Percentiles rank a stretch among this genome's conserved stretches.
Conservation (phyloP, 257 asterid species). For the Solanum raphanifolium region DNA sequence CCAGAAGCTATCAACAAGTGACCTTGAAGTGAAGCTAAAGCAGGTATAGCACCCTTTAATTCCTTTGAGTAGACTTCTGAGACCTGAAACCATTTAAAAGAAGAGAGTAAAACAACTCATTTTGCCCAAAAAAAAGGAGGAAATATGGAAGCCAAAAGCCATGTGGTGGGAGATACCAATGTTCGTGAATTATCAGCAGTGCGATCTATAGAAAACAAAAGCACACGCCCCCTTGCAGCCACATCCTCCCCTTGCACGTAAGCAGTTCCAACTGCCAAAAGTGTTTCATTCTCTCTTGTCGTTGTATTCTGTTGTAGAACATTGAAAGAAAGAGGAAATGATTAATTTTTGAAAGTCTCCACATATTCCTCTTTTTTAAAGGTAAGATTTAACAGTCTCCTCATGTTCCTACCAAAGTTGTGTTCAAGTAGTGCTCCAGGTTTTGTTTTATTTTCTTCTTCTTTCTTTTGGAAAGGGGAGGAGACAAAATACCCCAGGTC, state of each 20-base stretch:
- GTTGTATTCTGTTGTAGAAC: slow-evolving; percentile 50
- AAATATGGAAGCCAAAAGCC: neutral
- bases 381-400: neutral
- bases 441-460: neutral
- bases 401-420: neutral
- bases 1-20: slow-evolving; percentile 91
- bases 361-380: neutral
- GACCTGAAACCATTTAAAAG: slow-evolving; percentile 43
- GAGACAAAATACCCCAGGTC: neutral
- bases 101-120: slow-evolving; percentile 5
- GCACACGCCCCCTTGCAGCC: slow-evolving; percentile 94
- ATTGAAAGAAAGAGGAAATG: neutral
- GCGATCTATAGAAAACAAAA: slow-evolving; percentile 68
- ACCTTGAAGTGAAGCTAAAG: slow-evolving; percentile 93
- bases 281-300: slow-evolving; percentile 75
- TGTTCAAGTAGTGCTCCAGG: neutral
- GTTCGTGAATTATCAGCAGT: slow-evolving; percentile 51
- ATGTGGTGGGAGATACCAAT: slow-evolving; percentile 30
- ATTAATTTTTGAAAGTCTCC: neutral
- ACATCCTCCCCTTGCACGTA: slow-evolving; percentile 99
- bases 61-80: slow-evolving; percentile 84
- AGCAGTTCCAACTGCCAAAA: slow-evolving; percentile 95
- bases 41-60: slow-evolving; percentile 98
- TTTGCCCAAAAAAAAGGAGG: neutral
- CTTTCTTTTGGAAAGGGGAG: neutral